phyloP scores from a whole-genome alignment of 2,329 filamentous ascomycete genomes.

The Keithomyces neogunnii region DNA sequence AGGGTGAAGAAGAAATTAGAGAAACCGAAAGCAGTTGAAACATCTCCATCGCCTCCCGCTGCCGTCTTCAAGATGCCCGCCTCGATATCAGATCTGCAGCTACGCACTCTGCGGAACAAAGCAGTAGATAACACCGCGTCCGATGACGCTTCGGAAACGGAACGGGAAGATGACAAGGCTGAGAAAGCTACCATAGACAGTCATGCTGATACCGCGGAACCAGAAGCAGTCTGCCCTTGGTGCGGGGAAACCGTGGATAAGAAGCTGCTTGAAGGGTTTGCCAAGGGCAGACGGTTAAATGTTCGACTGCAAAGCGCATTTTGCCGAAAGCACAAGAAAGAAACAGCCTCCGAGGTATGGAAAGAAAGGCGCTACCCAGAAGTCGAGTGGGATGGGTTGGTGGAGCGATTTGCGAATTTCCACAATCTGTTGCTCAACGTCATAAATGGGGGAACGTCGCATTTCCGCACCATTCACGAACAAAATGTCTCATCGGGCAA shows the following conservation, averaged over 20 bases:
- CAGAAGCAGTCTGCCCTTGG: conserved; percentile 50
- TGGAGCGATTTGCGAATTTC: conserved; percentile 49
- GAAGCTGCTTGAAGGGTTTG: conserved; percentile 44
- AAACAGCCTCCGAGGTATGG: conserved; percentile 41
- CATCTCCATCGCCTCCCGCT: conserved; percentile 9
- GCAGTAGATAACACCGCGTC: not conserved
- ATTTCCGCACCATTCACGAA: conserved; percentile 51
- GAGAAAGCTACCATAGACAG: conserved; percentile 2
- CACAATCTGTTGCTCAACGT: conserved; percentile 48
- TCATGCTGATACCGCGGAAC: conserved; percentile 1
- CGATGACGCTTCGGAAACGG: conserved; percentile 4
- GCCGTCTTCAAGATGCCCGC: conserved; percentile 15
- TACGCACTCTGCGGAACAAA: not conserved
- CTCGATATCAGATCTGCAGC: conserved; percentile 7
- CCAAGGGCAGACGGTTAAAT: conserved; percentile 37
- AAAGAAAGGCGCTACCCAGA: conserved; percentile 53
- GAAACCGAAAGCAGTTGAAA: not conserved
- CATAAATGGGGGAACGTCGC: conserved; percentile 49
- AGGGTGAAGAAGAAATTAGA: not conserved
- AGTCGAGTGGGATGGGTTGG: conserved; percentile 60
- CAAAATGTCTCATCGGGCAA: conserved; percentile 47
- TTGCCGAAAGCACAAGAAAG: conserved; percentile 53
- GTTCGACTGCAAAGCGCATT: conserved; percentile 54
- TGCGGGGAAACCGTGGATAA: conserved; percentile 53
- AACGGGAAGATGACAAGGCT: not conserved